Base-by-base conservation (phyloP, 352 stramenopile genomes). In the Globisporangium paroecandrum region DNA sequence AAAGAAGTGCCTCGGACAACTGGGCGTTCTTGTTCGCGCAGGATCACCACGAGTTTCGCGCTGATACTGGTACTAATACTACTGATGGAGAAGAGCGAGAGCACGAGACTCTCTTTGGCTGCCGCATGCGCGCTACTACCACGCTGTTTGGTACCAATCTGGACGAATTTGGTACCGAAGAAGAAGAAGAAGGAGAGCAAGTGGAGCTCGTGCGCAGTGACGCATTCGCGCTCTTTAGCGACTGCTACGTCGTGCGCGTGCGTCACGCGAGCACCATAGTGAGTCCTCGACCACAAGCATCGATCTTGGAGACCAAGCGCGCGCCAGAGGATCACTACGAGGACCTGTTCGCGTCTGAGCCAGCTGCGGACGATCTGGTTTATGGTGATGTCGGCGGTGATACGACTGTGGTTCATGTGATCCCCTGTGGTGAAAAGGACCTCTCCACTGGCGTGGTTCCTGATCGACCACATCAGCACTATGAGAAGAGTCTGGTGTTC, bases 221-320 rank as follows among this genome's bases (percentile, higher is more conserved):
- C 58, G 65, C 62, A 24, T 69, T 69, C 36, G 34, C 59, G 18
- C 59, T 74, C 58, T 74, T 76, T 46, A 63, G 63, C 36, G 62
- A 53, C n/a, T 68, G 67, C 29, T 72, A 70, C 57, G 58, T 70
- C 65, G 65, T 70, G 36, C 65, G 49, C 7, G 65, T 65, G 49
- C 65, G 25, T 24, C 43, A 49, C 4, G 43, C 51, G 20, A 53
- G 32, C 25, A 7, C 36, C 1, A 41, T 4, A 6, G 22, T 7
- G 54, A 34, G 54, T n/a, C 55, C 22, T 34, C 55, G 12, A 9
- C 22, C 24, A 20, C 32, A 38, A 6, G 6, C 8, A 9, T 29
- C 13, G 32, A 4, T 20, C 15, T 18, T 22, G 5, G 36, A 59
- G 47, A 47, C 32, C 3, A 51, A 51, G 18, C 18, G 18, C 43